Percentiles rank a stretch among this genome's conserved stretches.
phyloP scores from a whole-genome alignment of 768 basidiomycete genomes.

The Brasilioporus rufonigricans region DNA sequence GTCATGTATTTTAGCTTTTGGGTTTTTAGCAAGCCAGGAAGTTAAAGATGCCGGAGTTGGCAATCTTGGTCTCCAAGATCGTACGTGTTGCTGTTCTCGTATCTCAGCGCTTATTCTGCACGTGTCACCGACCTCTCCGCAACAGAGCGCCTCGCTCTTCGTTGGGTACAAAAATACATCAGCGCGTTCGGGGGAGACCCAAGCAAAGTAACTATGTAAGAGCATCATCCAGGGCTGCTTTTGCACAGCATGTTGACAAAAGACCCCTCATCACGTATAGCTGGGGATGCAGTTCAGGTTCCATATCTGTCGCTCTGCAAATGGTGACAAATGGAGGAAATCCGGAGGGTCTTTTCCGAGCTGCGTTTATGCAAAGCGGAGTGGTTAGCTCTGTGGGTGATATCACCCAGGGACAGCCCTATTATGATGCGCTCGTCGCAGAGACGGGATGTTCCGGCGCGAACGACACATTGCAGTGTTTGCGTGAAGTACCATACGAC shows the following conservation, averaged over 20 bases:
- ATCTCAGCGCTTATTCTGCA: background rate
- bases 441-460: constrained; percentile 30
- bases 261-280: background rate
- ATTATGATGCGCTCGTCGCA: constrained; percentile 30
- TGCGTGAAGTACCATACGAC: constrained; percentile 32
- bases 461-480: constrained; percentile 32
- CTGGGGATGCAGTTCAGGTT: constrained; percentile 39
- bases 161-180: constrained; percentile 63
- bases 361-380: constrained; percentile 41
- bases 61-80: constrained; percentile 53
- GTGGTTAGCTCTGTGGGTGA: constrained; percentile 26
- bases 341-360: constrained; percentile 8
- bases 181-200: constrained; percentile 56
- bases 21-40: constrained; percentile 42
- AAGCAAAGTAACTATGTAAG: constrained; percentile 37
- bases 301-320: constrained; percentile 31
- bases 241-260: background rate
- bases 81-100: constrained; percentile 5
- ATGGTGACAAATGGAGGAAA: constrained; percentile 25
- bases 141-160: constrained; percentile 37
- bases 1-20: constrained; percentile 25
- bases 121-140: background rate
- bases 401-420: constrained; percentile 22
- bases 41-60: constrained; percentile 38
- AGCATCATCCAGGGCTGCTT: background rate